Base-by-base conservation (phyloP, 768 basidiomycete genomes). In the Tephrocybe sp. region DNA sequence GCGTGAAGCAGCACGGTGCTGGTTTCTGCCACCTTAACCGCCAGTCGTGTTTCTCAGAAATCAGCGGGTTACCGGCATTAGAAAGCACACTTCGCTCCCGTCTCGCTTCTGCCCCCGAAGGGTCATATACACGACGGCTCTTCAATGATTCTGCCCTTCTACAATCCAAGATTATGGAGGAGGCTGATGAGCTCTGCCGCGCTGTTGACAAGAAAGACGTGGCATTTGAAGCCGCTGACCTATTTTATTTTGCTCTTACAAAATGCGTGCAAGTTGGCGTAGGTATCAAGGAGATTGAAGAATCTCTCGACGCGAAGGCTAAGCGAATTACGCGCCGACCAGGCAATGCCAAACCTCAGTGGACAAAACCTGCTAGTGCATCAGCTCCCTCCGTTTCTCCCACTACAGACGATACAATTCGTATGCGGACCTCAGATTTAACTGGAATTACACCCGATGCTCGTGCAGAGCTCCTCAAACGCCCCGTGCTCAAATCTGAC, bases 1-100 rank as follows among this genome's bases (percentile, higher is more conserved):
- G 80, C 41, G 95, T 98, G 51, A 71, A 90, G 31, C 96, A 94
- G 66, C 83, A 90, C 53, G 96, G 93, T 3, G 73, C 83, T 2
- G 96, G 96, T 1, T 98, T 98, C 72, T 98, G 96, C 64, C 96
- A 98, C 69, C 80, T 97, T 45, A 78, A 90, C 43, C 82, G 87
- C 23, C 73, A 82, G 30, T 90, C 93, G 0, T 99, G 97, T 71
- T 99, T 98, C 60, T 89, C 90, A n/a, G 76, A 82, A 44, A 65
- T 82, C 11, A 74, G 72, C n/a, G 97, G 97, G 8, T 67, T 98
- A 14, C 73, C 85, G 14, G 86, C 85, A 0, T 80, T 99, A 35
- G 92, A 98, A 68, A 74, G 66, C 40, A 94, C 87, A 1, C 78
- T 99, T 13, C 73, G 75, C 49, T 79, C 85, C 2, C 82, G 97